Conservation (phyloP, 2,329 filamentous ascomycete species). For the Hypoxylon sp. region DNA sequence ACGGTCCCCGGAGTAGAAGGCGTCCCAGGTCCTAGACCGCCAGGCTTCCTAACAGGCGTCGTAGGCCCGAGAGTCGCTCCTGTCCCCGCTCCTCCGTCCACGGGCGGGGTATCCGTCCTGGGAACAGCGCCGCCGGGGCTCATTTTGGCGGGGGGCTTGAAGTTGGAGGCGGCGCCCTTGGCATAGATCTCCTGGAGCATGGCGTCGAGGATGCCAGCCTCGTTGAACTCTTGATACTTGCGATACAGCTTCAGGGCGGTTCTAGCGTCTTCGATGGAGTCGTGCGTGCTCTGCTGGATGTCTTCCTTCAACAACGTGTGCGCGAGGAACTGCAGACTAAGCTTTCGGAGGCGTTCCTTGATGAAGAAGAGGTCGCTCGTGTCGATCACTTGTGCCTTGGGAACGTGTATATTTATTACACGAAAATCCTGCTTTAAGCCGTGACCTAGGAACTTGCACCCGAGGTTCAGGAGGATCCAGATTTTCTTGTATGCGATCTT, state of each 20-base stretch:
- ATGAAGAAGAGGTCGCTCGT: conserved; percentile 94
- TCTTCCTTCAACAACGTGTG: conserved; percentile 93
- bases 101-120: conserved; percentile 52
- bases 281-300: conserved; percentile 93
- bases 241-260: conserved; percentile 90
- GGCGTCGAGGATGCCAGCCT: conserved; percentile 84
- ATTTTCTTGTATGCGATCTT: conserved; percentile 98
- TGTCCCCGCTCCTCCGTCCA: conserved; percentile 38
- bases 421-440: conserved; percentile 96
- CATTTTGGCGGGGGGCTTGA: conserved; percentile 65
- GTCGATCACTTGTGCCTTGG: conserved; percentile 90
- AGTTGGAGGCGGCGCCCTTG: conserved; percentile 71
- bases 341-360: conserved; percentile 82
- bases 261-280: conserved; percentile 94
- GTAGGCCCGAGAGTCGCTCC: conserved; percentile 34
- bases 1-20: conserved; percentile 35
- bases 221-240: conserved; percentile 90
- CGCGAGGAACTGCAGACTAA: conserved; percentile 91
- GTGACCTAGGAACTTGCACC: conserved; percentile 94
- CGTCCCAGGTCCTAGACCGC: conserved; percentile 27
- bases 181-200: conserved; percentile 91
- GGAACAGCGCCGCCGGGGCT: conserved; percentile 28
- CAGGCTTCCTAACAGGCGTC: conserved; percentile 45
- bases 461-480: conserved; percentile 95
- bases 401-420: conserved; percentile 97